phyloP scores from a whole-genome alignment of 345 rosid species.

The Hibiscus syriacus region DNA sequence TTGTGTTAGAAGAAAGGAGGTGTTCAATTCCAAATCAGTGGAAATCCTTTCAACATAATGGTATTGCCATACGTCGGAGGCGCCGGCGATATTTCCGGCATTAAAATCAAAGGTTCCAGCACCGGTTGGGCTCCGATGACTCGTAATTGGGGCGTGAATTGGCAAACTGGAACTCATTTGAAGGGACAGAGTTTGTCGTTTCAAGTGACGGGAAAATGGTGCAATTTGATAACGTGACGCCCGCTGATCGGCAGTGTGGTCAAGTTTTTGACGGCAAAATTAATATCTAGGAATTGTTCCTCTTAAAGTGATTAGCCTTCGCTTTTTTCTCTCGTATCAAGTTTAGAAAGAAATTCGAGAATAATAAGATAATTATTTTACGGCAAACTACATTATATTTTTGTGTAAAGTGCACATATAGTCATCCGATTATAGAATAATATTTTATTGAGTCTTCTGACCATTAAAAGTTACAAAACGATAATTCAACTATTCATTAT shows the following conservation, averaged over 20 bases:
- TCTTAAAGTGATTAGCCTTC: too few relatives aligned
- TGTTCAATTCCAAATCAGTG: constrained; percentile 27
- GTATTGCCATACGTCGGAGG: constrained; percentile 45
- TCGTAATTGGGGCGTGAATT: constrained; percentile 54
- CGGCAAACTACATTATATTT: too few relatives aligned
- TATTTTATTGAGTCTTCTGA: too few relatives aligned
- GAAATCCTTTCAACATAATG: constrained; percentile 18
- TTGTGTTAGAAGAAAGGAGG: constrained; percentile 33
- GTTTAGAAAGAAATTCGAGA: too few relatives aligned
- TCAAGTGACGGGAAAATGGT: constrained; percentile 26
- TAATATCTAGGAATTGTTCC: constrained; percentile 23
- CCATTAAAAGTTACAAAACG: too few relatives aligned
- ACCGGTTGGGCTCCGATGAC: constrained; percentile 35
- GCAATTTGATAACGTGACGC: constrained; percentile 26
- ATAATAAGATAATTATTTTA: too few relatives aligned
- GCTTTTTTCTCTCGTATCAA: too few relatives aligned
- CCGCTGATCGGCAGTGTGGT: constrained; percentile 34
- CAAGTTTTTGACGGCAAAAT: constrained; percentile 30
- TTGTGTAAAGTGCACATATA: too few relatives aligned
- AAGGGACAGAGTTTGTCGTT: constrained; percentile 43
- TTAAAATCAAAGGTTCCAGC: constrained; percentile 27
- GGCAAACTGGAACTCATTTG: constrained; percentile 22
- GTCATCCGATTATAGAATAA: too few relatives aligned
- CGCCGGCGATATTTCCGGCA: constrained; percentile 31
- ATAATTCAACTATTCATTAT: too few relatives aligned